Percentiles rank a stretch among this genome's conserved stretches.
phyloP scores from a whole-genome alignment of 306 rosid species.

The Senna siamea region DNA sequence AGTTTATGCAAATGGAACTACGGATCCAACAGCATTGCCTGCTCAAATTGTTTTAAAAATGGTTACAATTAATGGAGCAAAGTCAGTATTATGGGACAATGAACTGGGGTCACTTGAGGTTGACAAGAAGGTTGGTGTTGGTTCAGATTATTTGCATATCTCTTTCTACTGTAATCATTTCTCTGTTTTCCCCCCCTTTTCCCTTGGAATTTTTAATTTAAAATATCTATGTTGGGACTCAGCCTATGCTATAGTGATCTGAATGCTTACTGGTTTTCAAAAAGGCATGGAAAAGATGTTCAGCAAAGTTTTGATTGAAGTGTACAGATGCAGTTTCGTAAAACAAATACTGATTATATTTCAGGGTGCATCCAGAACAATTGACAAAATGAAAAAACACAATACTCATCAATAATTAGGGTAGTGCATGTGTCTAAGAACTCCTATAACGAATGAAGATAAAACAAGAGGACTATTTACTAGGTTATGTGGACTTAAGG shows the following conservation, averaged over 20 bases:
- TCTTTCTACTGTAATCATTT: conserved; percentile 30
- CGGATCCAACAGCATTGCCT: conserved; percentile 79
- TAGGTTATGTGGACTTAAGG: conserved; percentile 2
- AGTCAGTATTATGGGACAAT: conserved; percentile 80
- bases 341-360: too few species aligned
- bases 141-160: conserved; percentile 21
- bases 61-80: conserved; percentile 83
- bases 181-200: not conserved
- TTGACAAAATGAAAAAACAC: conserved; percentile 14
- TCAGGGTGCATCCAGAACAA: too few species aligned
- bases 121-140: conserved; percentile 76
- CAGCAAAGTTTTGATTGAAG: too few species aligned
- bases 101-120: conserved; percentile 89
- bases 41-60: conserved; percentile 72
- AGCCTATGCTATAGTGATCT: not conserved
- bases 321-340: too few species aligned
- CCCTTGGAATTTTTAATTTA: conserved; percentile 8
- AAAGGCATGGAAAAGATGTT: too few species aligned
- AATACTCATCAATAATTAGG: not conserved
- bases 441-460: not conserved
- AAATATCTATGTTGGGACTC: conserved; percentile 20
- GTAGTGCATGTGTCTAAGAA: not conserved
- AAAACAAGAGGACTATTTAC: conserved; percentile 4
- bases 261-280: too few species aligned
- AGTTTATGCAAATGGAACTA: conserved; percentile 60